Evolutionary conservation across 2,329 filamentous ascomycete species (phyloP), one percentile per base, ranked within the genome.

Genomic region (Clonostachys rosea): DNA sequence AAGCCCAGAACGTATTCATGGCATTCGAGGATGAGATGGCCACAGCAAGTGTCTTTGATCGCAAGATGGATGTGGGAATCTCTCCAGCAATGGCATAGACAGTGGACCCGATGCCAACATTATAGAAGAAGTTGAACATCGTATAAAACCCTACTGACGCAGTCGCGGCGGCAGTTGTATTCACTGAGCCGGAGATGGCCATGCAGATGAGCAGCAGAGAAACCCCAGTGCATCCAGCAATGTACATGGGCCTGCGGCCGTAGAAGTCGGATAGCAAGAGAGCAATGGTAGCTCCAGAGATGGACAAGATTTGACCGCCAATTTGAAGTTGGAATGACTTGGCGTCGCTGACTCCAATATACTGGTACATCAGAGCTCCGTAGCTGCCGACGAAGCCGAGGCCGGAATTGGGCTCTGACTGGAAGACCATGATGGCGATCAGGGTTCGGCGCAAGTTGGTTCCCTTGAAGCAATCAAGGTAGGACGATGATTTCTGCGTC

Each of bases 381-480:
- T 54, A 55, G 20, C 44, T 51, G 30, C 43, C 35, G 40, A 56
- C 49, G 46, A 56, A 56, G 16, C 50, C 51, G 10, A 56, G 43
- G 20, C 54, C 54, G 7, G 52, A 50, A 45, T 54, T 51, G 42
- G 49, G 47, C 47, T 55, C 51, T 14, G 53, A 51, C 5, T 54
- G 48, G 42, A 59, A 59, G 6, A 69, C 68, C 42, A 73, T 65
- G 10, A 62, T 52, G 42, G 64, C 59, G 11, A 71, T 66, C 14
- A 64, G 33, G 0, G 69, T 71, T 4, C 70, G 56, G 3, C 68
- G 55, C 3, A 65, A 57, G 48, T 77, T 66, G 4, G 59, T 56
- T 5, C 63, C 63, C 4, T 60, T 62, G 54, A 76, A 73, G 47
- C 66, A 71, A 49, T 70, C 63, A 39, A 53, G 46, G 46, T 74